phyloP scores from a whole-genome alignment of 2,329 filamentous ascomycete species.

The Colletotrichum trifolii region DNA sequence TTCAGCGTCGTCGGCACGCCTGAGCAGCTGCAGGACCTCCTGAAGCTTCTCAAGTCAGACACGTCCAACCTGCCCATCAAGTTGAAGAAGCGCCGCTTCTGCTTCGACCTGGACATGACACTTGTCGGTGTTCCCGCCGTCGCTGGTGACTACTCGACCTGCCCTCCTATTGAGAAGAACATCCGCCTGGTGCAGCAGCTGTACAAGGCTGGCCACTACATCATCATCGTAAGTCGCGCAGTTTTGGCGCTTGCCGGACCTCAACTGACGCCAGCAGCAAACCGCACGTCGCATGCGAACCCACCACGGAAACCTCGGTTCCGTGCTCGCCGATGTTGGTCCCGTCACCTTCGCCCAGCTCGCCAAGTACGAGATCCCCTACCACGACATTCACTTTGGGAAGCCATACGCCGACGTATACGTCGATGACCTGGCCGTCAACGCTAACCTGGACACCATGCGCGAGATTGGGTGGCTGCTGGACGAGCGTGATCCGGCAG shows the following conservation, averaged over 20 bases:
- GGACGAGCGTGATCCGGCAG: conserved; percentile 39
- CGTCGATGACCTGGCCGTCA: conserved; percentile 43
- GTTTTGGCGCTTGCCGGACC: conserved; percentile 20
- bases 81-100: conserved; percentile 44
- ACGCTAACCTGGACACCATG: conserved; percentile 44
- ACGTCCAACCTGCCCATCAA: conserved; percentile 37
- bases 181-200: conserved; percentile 44
- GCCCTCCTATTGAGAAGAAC: conserved; percentile 44
- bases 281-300: conserved; percentile 44
- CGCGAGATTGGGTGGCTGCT: conserved; percentile 45
- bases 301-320: conserved; percentile 43
- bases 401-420: conserved; percentile 46
- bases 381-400: conserved; percentile 45
- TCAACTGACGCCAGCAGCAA: conserved; percentile 35
- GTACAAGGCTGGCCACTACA: conserved; percentile 44
- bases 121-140: conserved; percentile 43
- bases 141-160: conserved; percentile 44
- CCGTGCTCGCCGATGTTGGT: conserved; percentile 43
- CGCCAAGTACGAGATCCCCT: conserved; percentile 43
- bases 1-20: conserved; percentile 45
- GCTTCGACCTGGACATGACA: conserved; percentile 46
- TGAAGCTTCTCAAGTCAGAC: conserved; percentile 40
- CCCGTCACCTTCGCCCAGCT: conserved; percentile 42
- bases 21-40: conserved; percentile 43
- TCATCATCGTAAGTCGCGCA: conserved; percentile 43